Conservation (phyloP, 2,329 filamentous ascomycete genomes). For the Sclerotinia minor region DNA sequence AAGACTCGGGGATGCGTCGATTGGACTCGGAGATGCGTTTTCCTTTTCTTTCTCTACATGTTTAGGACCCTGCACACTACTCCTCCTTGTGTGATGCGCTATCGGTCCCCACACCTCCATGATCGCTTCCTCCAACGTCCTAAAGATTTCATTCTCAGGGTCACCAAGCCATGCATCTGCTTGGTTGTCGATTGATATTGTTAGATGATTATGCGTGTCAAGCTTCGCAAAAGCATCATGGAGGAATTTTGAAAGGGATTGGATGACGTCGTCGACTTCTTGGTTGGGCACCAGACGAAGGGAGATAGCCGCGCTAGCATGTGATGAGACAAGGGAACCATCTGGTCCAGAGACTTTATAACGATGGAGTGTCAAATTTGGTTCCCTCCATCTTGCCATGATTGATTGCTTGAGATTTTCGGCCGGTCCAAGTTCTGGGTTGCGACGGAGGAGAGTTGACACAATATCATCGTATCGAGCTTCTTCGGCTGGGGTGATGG, state of each 20-base stretch:
- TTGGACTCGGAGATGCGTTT: slow-evolving; percentile 27
- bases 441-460: slow-evolving; percentile 69
- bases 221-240: slow-evolving; percentile 70
- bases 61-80: slow-evolving; percentile 45
- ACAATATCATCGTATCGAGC: slow-evolving; percentile 83
- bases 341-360: slow-evolving; percentile 92
- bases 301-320: slow-evolving; percentile 85
- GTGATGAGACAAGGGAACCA: slow-evolving; percentile 85
- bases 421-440: slow-evolving; percentile 59
- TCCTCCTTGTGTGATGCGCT: slow-evolving; percentile 35
- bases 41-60: slow-evolving; percentile 26
- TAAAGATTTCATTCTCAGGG: slow-evolving; percentile 85
- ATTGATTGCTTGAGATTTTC: slow-evolving; percentile 77
- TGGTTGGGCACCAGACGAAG: slow-evolving; percentile 93
- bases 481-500: slow-evolving; percentile 73
- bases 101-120: slow-evolving; percentile 76
- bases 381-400: slow-evolving; percentile 93
- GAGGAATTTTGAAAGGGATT: slow-evolving; percentile 66
- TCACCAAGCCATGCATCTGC: slow-evolving; percentile 97
- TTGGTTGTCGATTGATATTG: slow-evolving; percentile 83
- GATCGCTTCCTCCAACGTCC: slow-evolving; percentile 81
- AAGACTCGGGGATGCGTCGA: slow-evolving; percentile 31
- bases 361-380: slow-evolving; percentile 88
- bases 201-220: slow-evolving; percentile 77
- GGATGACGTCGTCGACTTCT: slow-evolving; percentile 75